Evolutionary conservation across 805 yeast genomes (phyloP), one percentile per base, ranked within the genome.

Genomic region (Millerago galiae): DNA sequence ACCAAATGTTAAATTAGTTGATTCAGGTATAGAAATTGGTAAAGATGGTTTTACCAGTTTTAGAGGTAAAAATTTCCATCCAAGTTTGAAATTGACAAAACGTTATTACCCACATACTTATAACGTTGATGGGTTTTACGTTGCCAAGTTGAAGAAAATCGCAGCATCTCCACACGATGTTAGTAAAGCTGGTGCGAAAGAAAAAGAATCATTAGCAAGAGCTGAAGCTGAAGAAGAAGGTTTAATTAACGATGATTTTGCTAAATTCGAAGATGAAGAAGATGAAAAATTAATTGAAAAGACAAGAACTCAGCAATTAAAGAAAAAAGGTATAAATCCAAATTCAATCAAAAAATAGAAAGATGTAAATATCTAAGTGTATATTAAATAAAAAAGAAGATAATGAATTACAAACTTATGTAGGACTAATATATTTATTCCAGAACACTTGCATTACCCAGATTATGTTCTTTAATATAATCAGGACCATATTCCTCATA

Each of bases 21-120:
- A 91, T 12, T 76, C 97, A 21, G 95, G 91, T 12, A 74, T 93
- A 52, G 85, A 79, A 44, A 93, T 93, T 49, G 99, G 99, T 65
- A 89, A 88, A 59, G 95, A 87, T 55, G 99, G 98, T 7, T 93
- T 91, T 68, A 81, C 95, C 5, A 81, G 90, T 32, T 93, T 74
- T 70, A 76, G 98, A 62, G 99, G 99, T 38, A 91, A 90, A 66
- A 85, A 78, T 44, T 93, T 90, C 72, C 80, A 84, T 61, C 75
- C 86, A 35, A 77, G 77, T 53, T 63, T 93, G 42, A 76, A 78
- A 38, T 68, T 91, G 54, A 90, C 98, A 3, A 80, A 96, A 71
- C 80, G 99, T 65, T 93, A 91, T 66, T 93, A 93, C 63, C 99
- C 99, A 42, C 99, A 93, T 67, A 90, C 96, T 24, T 93, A 93